A percentile compares a stretch with the other conserved stretches of the same genome.
Evolutionary conservation across 345 rosid genomes (phyloP).

Genomic region (Abelmoschus esculentus): DNA sequence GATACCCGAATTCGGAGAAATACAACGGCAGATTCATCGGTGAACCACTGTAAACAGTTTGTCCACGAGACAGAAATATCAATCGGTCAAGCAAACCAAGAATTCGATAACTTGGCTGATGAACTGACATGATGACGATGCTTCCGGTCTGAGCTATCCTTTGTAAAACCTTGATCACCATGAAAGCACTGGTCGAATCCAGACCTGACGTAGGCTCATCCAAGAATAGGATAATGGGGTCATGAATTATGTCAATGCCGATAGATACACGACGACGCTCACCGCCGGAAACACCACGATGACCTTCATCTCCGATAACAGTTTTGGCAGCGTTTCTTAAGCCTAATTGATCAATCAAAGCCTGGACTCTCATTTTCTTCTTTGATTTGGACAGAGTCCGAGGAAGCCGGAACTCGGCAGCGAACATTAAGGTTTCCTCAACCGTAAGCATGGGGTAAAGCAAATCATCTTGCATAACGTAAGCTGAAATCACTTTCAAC

Average conservation of each 20-base stretch:
- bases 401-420: conserved; percentile 86
- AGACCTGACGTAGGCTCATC: conserved; percentile 96
- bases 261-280: conserved; percentile 89
- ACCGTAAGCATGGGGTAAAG: conserved; percentile 86
- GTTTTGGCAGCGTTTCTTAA: conserved; percentile 79
- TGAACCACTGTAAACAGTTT: conserved; percentile 86
- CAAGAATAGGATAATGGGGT: conserved; percentile 74
- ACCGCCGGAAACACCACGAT: conserved; percentile 89
- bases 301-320: conserved; percentile 90
- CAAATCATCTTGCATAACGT: conserved; percentile 92
- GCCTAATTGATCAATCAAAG: conserved; percentile 81
- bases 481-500: conserved; percentile 81
- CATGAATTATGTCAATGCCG: conserved; percentile 86
- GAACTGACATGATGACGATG: conserved; percentile 85
- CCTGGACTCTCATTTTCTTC: conserved; percentile 67
- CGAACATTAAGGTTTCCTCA: conserved; percentile 79
- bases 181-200: conserved; percentile 88
- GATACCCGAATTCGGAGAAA: conserved; percentile 81
- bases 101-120: conserved; percentile 85
- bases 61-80: conserved; percentile 78
- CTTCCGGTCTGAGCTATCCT: conserved; percentile 93
- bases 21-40: conserved; percentile 50
- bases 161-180: conserved; percentile 93
- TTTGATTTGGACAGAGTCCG: conserved; percentile 62
- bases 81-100: conserved; percentile 71